Percentiles rank a stretch among this genome's conserved stretches.
Conservation (phyloP, 2,329 filamentous ascomycete species). For the Xylariaceae sp. region DNA sequence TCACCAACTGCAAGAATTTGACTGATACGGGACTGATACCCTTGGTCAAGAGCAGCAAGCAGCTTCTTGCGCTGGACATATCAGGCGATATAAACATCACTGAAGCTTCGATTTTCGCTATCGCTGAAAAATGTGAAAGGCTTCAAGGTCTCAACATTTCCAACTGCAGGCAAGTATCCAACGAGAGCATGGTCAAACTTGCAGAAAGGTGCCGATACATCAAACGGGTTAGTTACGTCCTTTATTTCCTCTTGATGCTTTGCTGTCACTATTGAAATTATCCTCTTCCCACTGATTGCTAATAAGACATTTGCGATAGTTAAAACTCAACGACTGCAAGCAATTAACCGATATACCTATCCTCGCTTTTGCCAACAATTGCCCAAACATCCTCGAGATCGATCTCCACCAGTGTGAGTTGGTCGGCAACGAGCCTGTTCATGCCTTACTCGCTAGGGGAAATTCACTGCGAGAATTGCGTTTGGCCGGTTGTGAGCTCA, state of each 20-base stretch:
- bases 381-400: constrained; percentile 91
- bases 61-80: constrained; percentile 85
- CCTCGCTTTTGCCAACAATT: constrained; percentile 79
- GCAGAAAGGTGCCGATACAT: constrained; percentile 80
- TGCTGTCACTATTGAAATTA: too few species aligned
- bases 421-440: constrained; percentile 80
- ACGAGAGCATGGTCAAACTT: constrained; percentile 76
- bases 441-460: constrained; percentile 71
- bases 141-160: constrained; percentile 93
- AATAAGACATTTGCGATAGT: constrained; percentile 39
- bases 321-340: constrained; percentile 92
- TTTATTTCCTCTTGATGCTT: background rate
- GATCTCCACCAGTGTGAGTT: constrained; percentile 82
- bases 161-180: constrained; percentile 76
- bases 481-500: constrained; percentile 76
- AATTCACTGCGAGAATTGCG: constrained; percentile 85
- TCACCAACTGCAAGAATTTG: constrained; percentile 83
- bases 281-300: background rate
- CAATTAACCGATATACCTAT: constrained; percentile 81
- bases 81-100: constrained; percentile 67
- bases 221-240: constrained; percentile 63
- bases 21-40: constrained; percentile 80
- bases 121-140: constrained; percentile 77
- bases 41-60: constrained; percentile 72
- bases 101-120: constrained; percentile 40